Conservation (phyloP, 1,284 basidiomycete genomes). For the Boletus hoseneyae region DNA sequence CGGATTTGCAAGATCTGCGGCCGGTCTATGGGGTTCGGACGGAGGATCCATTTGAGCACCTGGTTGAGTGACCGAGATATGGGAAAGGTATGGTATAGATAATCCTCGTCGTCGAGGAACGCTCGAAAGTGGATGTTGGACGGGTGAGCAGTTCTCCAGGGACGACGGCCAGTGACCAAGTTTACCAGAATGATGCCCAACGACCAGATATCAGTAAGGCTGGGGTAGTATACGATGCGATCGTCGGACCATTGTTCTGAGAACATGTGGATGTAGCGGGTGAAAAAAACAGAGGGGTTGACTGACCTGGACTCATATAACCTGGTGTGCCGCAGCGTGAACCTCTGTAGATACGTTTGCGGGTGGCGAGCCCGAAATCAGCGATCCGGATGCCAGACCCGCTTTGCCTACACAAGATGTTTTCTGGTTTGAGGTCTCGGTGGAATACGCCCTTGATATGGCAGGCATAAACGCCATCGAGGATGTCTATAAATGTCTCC, state of each 20-base stretch:
- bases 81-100: conserved; percentile 68
- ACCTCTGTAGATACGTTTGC: conserved; percentile 59
- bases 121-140: conserved; percentile 73
- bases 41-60: conserved; percentile 60
- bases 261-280: conserved; percentile 10
- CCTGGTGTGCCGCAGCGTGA: conserved; percentile 79
- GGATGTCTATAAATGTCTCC: conserved; percentile 66
- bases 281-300: not conserved
- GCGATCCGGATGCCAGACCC: conserved; percentile 66
- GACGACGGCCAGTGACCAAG: conserved; percentile 83
- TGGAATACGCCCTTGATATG: conserved; percentile 75
- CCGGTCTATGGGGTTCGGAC: conserved; percentile 49
- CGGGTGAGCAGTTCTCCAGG: conserved; percentile 78
- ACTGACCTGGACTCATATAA: conserved; percentile 77
- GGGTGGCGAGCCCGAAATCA: conserved; percentile 85
- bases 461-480: conserved; percentile 75
- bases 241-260: conserved; percentile 55
- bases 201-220: conserved; percentile 87
- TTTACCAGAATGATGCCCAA: conserved; percentile 84
- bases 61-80: conserved; percentile 59
- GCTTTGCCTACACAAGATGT: conserved; percentile 40
- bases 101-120: conserved; percentile 64
- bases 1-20: conserved; percentile 64
- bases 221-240: conserved; percentile 44
- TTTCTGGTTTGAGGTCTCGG: conserved; percentile 67